These are phyloP conservation scores for Fusarium sp. DNA, from an alignment of 2,329 filamentous ascomycete species.

Conservation along the genomic window DNA sequence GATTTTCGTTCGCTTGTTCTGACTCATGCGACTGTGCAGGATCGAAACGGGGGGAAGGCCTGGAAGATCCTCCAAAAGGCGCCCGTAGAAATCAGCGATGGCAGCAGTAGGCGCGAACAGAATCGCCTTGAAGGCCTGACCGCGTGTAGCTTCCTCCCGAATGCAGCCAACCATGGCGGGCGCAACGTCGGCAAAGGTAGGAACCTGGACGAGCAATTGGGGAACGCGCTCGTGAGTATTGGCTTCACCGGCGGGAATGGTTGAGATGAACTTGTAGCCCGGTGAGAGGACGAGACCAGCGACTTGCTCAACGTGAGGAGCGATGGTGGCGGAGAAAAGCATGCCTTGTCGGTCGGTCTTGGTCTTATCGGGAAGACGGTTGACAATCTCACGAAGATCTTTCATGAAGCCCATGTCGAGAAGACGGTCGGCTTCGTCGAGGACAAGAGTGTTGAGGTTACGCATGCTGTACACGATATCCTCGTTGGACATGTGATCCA, in stretches of 20 bases:
- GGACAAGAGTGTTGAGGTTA: constrained; percentile 79
- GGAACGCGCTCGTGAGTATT: constrained; percentile 82
- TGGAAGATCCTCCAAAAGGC: constrained; percentile 55
- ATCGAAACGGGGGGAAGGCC: constrained; percentile 58
- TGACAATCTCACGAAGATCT: constrained; percentile 80
- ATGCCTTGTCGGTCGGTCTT: constrained; percentile 75
- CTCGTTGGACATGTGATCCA: constrained; percentile 82
- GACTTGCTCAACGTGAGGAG: constrained; percentile 80
- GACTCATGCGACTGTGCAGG: constrained; percentile 64
- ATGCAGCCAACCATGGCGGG: constrained; percentile 69
- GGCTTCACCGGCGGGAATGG: constrained; percentile 78
- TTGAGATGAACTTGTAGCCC: constrained; percentile 84
- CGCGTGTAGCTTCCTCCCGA: constrained; percentile 55
- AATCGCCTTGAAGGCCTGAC: constrained; percentile 81
- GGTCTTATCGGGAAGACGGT: constrained; percentile 72
- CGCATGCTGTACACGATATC: constrained; percentile 75
- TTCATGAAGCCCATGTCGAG: constrained; percentile 89
- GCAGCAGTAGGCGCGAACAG: constrained; percentile 77
- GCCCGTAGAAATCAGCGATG: constrained; percentile 63
- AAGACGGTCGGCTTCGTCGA: constrained; percentile 85
- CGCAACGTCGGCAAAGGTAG: constrained; percentile 76
- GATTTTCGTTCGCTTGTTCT: constrained; percentile 63
- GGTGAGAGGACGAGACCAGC: constrained; percentile 75
- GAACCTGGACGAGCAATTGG: constrained; percentile 75
- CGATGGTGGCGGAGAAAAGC: constrained; percentile 88